Evolutionary conservation across 495 filamentous ascomycete species (phyloP).

Genomic region (Tetracladium marchalianum): DNA sequence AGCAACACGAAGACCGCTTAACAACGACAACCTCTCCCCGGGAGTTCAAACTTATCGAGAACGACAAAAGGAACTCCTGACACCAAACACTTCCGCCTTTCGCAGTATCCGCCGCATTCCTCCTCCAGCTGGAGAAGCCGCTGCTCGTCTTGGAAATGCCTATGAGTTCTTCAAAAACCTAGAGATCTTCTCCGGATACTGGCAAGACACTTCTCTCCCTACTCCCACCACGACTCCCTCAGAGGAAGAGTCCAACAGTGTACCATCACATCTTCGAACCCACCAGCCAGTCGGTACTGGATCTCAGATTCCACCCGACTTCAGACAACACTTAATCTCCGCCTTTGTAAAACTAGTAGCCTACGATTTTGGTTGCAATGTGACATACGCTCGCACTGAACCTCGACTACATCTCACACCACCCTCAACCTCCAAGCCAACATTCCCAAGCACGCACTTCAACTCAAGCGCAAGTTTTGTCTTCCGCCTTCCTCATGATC

Average conservation of each 20-base stretch:
- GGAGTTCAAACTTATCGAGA: conserved; percentile 41
- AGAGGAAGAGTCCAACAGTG: conserved; percentile 1
- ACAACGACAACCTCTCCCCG: conserved; percentile 36
- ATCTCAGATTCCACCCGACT: conserved; percentile 63
- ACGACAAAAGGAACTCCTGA: conserved; percentile 38
- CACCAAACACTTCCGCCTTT: conserved; percentile 39
- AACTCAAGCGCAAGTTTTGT: conserved; percentile 44
- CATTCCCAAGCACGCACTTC: conserved; percentile 37
- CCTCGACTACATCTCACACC: conserved; percentile 52
- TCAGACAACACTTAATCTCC: conserved; percentile 58
- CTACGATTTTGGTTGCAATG: conserved; percentile 72
- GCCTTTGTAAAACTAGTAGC: conserved; percentile 69
- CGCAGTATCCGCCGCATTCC: conserved; percentile 40
- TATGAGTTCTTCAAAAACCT: conserved; percentile 49
- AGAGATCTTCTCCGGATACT: conserved; percentile 38
- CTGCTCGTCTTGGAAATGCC: conserved; percentile 40
- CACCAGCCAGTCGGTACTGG: conserved; percentile 37
- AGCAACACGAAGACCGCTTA: conserved; percentile 29
- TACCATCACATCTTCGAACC: conserved; percentile 9
- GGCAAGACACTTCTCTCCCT: conserved; percentile 39
- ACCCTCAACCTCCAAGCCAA: conserved; percentile 20
- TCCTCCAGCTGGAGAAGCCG: conserved; percentile 33
- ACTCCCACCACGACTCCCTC: not conserved
- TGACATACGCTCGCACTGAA: conserved; percentile 48
- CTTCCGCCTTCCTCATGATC: conserved; percentile 57